Conservation (phyloP, 1,139 yeast species). For the Candida sp. region DNA sequence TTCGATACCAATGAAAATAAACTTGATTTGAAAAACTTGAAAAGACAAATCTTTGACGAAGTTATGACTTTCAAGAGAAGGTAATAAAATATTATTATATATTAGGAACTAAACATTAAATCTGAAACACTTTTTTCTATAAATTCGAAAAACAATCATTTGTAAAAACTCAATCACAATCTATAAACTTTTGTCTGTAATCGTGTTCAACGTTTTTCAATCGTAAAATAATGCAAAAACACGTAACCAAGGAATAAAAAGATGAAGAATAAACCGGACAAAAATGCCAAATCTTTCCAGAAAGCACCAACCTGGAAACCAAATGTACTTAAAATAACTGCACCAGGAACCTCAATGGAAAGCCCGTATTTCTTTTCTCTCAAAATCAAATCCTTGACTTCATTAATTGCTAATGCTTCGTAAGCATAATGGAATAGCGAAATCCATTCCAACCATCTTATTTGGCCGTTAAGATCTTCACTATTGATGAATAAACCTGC, state of each 20-base stretch:
- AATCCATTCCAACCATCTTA: conserved; percentile 77
- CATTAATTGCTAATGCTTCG: conserved; percentile 89
- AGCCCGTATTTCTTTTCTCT: conserved; percentile 89
- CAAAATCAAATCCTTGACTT: conserved; percentile 82
- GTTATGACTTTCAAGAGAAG: conserved; percentile 25
- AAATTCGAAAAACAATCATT: neutral
- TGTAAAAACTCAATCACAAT: neutral
- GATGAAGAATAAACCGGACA: conserved; percentile 44
- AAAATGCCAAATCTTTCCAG: conserved; percentile 56
- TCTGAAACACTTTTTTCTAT: neutral
- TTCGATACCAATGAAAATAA: conserved; percentile 77
- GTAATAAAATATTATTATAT: too few species aligned
- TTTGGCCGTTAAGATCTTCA: conserved; percentile 65
- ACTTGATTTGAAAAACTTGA: conserved; percentile 66
- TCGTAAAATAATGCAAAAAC: conserved; percentile 67
- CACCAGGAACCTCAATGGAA: conserved; percentile 97
- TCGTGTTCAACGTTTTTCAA: conserved; percentile 58
- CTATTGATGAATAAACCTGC: conserved; percentile 92
- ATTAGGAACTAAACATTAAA: neutral
- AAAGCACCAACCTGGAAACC: conserved; percentile 86
- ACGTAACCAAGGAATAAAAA: conserved; percentile 70
- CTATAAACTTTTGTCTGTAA: neutral
- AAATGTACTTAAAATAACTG: conserved; percentile 90
- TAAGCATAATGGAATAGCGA: conserved; percentile 95
- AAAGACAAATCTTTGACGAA: conserved; percentile 65